phyloP scores from a whole-genome alignment of 202 grass and related monocot genomes.

The Hordeum pubiflorum region DNA sequence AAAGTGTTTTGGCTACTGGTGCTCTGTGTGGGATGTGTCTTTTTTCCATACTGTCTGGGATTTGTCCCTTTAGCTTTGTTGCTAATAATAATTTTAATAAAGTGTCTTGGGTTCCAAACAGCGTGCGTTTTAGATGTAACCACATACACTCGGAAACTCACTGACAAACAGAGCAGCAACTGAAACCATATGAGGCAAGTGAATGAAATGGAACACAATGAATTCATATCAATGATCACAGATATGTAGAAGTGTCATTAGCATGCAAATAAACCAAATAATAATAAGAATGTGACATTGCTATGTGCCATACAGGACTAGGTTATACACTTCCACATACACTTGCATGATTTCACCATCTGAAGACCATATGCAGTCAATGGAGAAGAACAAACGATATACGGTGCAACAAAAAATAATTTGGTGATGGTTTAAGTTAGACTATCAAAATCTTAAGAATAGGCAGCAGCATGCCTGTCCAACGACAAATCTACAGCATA shows the following conservation, averaged over 20 bases:
- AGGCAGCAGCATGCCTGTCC: background rate
- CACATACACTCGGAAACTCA: background rate
- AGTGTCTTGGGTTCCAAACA: background rate
- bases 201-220: background rate
- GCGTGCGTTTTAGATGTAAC: background rate
- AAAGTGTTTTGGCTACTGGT: background rate
- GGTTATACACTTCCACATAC: background rate
- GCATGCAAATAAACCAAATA: background rate
- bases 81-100: background rate
- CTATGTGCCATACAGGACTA: slow-evolving; percentile 4
- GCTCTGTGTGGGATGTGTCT: background rate
- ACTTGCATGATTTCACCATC: background rate
- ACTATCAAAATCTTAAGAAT: background rate
- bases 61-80: background rate
- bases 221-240: background rate
- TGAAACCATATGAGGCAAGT: background rate
- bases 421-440: background rate
- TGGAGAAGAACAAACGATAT: background rate
- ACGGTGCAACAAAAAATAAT: background rate
- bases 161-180: background rate
- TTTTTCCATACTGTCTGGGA: background rate
- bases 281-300: background rate
- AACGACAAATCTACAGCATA: background rate
- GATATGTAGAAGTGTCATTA: background rate
- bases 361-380: background rate